Percentiles rank a stretch among this genome's conserved stretches.
Evolutionary conservation across 2,329 filamentous ascomycete genomes (phyloP).

Genomic region (Ciborinia camelliae): DNA sequence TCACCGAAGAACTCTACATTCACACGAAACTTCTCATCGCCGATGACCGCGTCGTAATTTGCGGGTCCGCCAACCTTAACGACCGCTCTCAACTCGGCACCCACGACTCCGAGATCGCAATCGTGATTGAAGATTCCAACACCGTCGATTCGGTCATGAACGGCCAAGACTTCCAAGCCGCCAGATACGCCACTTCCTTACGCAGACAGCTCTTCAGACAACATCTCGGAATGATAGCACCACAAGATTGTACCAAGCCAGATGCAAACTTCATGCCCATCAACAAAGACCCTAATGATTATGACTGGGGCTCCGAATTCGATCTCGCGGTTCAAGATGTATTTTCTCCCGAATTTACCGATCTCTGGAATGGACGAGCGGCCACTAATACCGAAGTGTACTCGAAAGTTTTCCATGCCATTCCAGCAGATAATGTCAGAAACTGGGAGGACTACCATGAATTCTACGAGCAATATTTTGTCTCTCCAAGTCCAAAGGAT

Average conservation of each 20-base stretch:
- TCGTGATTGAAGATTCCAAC: constrained; percentile 76
- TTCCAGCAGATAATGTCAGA: constrained; percentile 64
- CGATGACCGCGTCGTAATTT: constrained; percentile 78
- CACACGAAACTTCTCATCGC: constrained; percentile 73
- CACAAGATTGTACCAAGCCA: constrained; percentile 65
- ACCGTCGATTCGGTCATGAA: constrained; percentile 70
- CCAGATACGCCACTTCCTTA: constrained; percentile 73
- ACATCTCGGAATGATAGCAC: constrained; percentile 78
- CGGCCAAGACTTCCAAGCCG: constrained; percentile 67
- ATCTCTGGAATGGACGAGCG: constrained; percentile 71
- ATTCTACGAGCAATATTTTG: constrained; percentile 67
- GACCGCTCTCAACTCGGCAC: constrained; percentile 72
- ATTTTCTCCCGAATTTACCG: constrained; percentile 62
- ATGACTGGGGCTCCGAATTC: constrained; percentile 66
- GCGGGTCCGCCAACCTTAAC: constrained; percentile 63
- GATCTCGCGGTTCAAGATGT: constrained; percentile 73
- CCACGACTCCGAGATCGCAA: constrained; percentile 87
- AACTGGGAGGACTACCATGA: constrained; percentile 72
- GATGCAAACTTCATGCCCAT: constrained; percentile 77
- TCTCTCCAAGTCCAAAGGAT: constrained; percentile 49
- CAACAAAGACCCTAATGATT: constrained; percentile 64
- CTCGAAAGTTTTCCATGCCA: constrained; percentile 74
- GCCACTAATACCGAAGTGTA: constrained; percentile 78
- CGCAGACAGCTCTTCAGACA: constrained; percentile 86
- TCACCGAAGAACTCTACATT: constrained; percentile 60